Conservation (phyloP, 495 filamentous ascomycete species). For the Aspergillus carlsbadensis region DNA sequence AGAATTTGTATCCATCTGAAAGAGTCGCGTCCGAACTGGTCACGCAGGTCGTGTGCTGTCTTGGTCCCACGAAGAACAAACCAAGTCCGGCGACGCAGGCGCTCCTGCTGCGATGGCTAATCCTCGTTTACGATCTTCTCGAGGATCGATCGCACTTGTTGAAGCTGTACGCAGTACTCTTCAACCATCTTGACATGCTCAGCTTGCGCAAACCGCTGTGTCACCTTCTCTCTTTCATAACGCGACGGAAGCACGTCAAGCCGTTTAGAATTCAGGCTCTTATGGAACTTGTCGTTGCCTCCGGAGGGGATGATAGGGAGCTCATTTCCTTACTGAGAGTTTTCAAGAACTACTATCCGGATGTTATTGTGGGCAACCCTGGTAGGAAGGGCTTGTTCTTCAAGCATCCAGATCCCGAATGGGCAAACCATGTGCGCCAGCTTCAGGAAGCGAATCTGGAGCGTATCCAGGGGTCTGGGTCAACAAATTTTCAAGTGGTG, state of each 20-base stretch:
- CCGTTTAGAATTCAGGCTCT: slow-evolving; percentile 81
- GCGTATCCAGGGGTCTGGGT: slow-evolving; percentile 25
- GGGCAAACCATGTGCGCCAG: slow-evolving; percentile 64
- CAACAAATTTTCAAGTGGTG: slow-evolving; percentile 44
- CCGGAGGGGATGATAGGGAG: slow-evolving; percentile 63
- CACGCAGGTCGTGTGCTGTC: slow-evolving; percentile 65
- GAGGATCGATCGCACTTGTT: slow-evolving; percentile 64
- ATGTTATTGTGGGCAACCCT: slow-evolving; percentile 73
- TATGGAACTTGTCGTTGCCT: slow-evolving; percentile 53
- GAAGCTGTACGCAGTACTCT: slow-evolving; percentile 73
- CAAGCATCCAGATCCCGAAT: slow-evolving; percentile 76
- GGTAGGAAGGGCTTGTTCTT: slow-evolving; percentile 39
- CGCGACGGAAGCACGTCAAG: slow-evolving; percentile 81
- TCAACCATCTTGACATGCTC: slow-evolving; percentile 81
- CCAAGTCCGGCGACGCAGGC: slow-evolving; percentile 68
- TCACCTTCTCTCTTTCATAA: slow-evolving; percentile 80
- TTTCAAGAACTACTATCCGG: slow-evolving; percentile 88
- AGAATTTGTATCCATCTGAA: slow-evolving; percentile 70
- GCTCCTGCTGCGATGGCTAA: slow-evolving; percentile 74
- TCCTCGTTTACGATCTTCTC: slow-evolving; percentile 73
- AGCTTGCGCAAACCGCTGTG: slow-evolving; percentile 57
- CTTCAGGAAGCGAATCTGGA: slow-evolving; percentile 60
- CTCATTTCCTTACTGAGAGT: slow-evolving; percentile 75
- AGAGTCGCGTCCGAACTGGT: slow-evolving; percentile 61
- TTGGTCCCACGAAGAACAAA: slow-evolving; percentile 79